Conservation (phyloP, 768 basidiomycete species). For the Mycena maculata region DNA sequence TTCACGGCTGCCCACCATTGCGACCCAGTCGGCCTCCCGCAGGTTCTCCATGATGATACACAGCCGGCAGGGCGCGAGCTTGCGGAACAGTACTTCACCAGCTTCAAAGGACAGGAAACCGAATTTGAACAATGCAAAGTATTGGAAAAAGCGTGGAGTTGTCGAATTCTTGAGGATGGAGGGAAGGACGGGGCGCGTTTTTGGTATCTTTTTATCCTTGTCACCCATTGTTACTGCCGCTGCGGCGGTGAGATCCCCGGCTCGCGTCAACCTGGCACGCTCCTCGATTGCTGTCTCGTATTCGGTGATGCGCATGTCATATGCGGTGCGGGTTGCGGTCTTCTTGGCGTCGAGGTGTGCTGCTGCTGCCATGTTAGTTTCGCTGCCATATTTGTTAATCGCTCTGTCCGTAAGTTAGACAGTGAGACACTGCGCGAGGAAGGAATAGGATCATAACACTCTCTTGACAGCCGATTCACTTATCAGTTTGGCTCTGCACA, state of each 20-base stretch:
- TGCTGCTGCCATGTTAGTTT: neutral
- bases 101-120: neutral
- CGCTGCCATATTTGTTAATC: conserved; percentile 6
- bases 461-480: neutral
- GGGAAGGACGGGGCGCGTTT: conserved; percentile 5
- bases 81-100: neutral
- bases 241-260: neutral
- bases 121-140: neutral
- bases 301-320: neutral
- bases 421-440: neutral
- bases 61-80: neutral
- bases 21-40: neutral
- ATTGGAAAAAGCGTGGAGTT: neutral
- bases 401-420: neutral
- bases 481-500: neutral
- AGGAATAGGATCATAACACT: neutral
- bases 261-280: neutral
- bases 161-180: neutral
- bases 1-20: neutral
- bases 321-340: neutral
- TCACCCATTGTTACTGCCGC: neutral
- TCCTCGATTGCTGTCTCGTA: neutral
- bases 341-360: neutral
- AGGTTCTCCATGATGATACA: conserved; percentile 3
- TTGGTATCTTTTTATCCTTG: neutral